Percentiles rank a stretch among this genome's conserved stretches.
These are phyloP conservation scores for Syzygium jambos DNA, from an alignment of 345 rosid genomes.

Conservation along the genomic window DNA sequence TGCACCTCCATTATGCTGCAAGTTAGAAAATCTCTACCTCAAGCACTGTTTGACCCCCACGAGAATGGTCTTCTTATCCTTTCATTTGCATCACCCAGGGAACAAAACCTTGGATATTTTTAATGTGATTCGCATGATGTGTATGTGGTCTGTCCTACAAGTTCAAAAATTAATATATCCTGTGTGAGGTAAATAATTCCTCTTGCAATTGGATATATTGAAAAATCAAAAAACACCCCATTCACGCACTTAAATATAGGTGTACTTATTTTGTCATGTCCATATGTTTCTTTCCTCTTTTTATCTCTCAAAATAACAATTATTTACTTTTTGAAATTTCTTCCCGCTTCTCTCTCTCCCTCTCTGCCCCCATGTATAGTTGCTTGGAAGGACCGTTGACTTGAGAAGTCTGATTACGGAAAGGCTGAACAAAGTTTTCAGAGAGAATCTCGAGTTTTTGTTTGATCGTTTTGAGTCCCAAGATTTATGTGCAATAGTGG, in stretches of 20 bases:
- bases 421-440: constrained; percentile 84
- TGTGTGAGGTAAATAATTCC: neutral
- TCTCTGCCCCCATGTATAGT: constrained; percentile 26
- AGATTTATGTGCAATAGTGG: constrained; percentile 92
- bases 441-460: constrained; percentile 96
- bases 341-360: neutral
- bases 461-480: constrained; percentile 96
- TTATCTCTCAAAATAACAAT: neutral
- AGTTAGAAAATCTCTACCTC: neutral
- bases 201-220: neutral
- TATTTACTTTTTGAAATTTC: neutral
- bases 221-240: neutral
- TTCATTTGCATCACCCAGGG: neutral
- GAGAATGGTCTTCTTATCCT: neutral
- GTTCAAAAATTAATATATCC: neutral
- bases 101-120: neutral
- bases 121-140: neutral
- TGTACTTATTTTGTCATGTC: neutral
- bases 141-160: neutral
- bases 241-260: neutral
- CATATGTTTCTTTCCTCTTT: neutral
- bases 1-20: neutral
- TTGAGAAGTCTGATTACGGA: constrained; percentile 84
- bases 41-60: neutral
- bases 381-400: constrained; percentile 91